Base-by-base conservation (phyloP, 2,329 filamentous ascomycete genomes). In the Alternaria angustiovoidea region DNA sequence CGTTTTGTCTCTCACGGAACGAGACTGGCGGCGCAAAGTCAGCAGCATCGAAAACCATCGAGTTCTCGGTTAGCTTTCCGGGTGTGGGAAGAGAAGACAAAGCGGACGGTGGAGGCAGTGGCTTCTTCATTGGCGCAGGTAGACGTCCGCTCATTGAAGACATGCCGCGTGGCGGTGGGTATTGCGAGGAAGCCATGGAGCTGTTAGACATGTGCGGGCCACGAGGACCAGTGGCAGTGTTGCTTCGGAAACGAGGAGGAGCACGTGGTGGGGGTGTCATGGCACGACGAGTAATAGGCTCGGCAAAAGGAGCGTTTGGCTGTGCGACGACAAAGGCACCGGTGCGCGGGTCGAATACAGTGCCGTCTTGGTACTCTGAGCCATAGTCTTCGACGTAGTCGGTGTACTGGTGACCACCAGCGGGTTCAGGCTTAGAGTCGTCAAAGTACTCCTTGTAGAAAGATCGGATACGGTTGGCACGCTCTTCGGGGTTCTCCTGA, bases 401-500 rank as follows among this genome's bases (percentile, higher is more conserved):
- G 36, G 81, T 81, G 62, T 81, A 75, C 24, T 68, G 64, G 52
- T 74, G 69, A 36, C 65, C 68, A 24, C 73, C 70, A 16, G 67
- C 71, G 36, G 73, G 75, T 42, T 80, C 81, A 2, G 81, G 78
- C 75, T 88, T 91, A 60, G 84, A 88, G 42, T 97, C 94, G 67
- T 98, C 95, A 71, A 99, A 99, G 82, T 99, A 99, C 77, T 99
- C 95, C 82, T 97, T 97, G 84, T 99, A 99, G 83, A 99, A 99
- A 4, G 95, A 99, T 77, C 95, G 88, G 68, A 99, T 99, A 59
- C 95, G 89, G 83, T 97, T 98, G 65, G 95, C 95, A 72, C 95
- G 89, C 73, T 94, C 89, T 78, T 98, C 95, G 0, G 95, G 93
- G 75, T 97, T 94, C 75, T 98, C 95, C 3, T 89, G 87, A 43